phyloP scores from a whole-genome alignment of 108 stramenopile species.

The Skeletonema grethae region DNA sequence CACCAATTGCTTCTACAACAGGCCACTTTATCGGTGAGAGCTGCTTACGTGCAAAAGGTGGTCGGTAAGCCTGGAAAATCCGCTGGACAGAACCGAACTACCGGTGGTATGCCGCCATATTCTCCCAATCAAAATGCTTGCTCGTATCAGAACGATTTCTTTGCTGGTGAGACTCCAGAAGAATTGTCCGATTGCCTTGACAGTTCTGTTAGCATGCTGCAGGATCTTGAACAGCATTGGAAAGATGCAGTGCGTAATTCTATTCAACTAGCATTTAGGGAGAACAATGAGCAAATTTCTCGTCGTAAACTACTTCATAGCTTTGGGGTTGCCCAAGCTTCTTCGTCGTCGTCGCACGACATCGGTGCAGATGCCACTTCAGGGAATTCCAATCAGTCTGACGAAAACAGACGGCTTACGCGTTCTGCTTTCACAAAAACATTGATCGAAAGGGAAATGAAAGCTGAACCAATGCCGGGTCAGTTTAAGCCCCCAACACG shows the following conservation, averaged over 20 bases:
- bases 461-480: slow-evolving; percentile 14
- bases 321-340: not conserved
- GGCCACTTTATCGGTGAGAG: slow-evolving; percentile 72
- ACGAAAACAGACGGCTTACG: slow-evolving; percentile 57
- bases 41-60: slow-evolving; percentile 60
- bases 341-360: not conserved
- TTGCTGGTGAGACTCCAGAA: slow-evolving; percentile 62
- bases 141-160: slow-evolving; percentile 40
- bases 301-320: slow-evolving; percentile 5
- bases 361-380: not conserved
- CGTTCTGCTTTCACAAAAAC: slow-evolving; percentile 72
- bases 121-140: slow-evolving; percentile 13
- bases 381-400: not conserved
- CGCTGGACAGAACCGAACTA: not conserved
- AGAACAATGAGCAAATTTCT: not conserved
- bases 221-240: slow-evolving; percentile 89
- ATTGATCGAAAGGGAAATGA: slow-evolving; percentile 49
- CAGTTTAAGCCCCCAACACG: slow-evolving; percentile 11
- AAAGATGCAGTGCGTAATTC: slow-evolving; percentile 84
- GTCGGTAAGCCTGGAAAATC: slow-evolving; percentile 14
- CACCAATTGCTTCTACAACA: slow-evolving; percentile 83
- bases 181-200: slow-evolving; percentile 84
- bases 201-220: slow-evolving; percentile 83
- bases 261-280: slow-evolving; percentile 53
- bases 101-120: slow-evolving; percentile 20